Percentiles rank a stretch among this genome's conserved stretches.
Conservation (phyloP, 495 filamentous ascomycete genomes). For the Tetracladium marchalianum region DNA sequence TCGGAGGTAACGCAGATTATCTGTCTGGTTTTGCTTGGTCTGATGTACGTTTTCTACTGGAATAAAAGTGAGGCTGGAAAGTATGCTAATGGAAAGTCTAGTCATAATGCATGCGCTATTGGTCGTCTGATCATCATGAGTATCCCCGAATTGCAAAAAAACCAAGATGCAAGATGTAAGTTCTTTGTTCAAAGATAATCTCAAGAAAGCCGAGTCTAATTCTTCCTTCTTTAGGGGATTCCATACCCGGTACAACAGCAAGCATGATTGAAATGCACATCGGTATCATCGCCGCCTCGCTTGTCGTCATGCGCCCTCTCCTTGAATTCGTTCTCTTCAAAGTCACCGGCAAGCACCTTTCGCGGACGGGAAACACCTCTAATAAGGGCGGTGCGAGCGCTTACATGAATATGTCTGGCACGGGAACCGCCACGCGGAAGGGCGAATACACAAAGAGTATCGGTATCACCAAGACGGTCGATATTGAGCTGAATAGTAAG, state of each 20-base stretch:
- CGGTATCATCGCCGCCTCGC: constrained; percentile 12
- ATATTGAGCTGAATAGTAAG: constrained; percentile 7
- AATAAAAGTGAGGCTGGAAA: too few relatives aligned
- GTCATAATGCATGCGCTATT: neutral
- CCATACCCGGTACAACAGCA: neutral
- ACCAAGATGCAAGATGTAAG: too few relatives aligned
- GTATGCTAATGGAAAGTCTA: neutral
- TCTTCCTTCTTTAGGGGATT: constrained; percentile 1
- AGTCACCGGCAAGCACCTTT: neutral
- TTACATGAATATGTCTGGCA: neutral
- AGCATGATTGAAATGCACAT: constrained; percentile 9
- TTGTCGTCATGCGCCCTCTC: constrained; percentile 12
- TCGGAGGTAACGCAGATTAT: constrained; percentile 8
- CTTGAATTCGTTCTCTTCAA: constrained; percentile 3
- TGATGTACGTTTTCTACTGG: constrained; percentile 1
- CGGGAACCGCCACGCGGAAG: neutral
- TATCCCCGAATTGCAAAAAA: too few relatives aligned
- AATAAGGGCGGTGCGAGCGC: neutral
- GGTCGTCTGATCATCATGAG: neutral
- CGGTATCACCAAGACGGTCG: constrained; percentile 8
- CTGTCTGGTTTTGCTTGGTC: constrained; percentile 3
- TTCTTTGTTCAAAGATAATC: too few relatives aligned
- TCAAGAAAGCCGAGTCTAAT: too few relatives aligned
- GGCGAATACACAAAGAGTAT: neutral
- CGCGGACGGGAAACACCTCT: neutral